Evolutionary conservation across 2,329 filamentous ascomycete genomes (phyloP), one percentile per base, ranked within the genome.

Genomic region (Chrysoporthe cubensis): DNA sequence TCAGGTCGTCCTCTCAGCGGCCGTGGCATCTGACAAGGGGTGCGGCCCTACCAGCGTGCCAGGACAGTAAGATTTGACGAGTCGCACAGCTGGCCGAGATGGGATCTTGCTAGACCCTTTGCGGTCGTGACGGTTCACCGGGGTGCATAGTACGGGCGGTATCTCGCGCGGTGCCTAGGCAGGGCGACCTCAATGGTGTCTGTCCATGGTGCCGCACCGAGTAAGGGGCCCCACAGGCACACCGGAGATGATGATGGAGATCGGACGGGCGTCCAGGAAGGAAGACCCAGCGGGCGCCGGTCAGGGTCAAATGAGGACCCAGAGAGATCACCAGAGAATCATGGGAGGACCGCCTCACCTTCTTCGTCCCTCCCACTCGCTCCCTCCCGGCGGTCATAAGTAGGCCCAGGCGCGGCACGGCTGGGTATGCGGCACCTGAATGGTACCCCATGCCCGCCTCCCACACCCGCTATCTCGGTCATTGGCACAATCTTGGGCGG

Each of bases 221-320:
- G 26, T 26, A 26, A 26, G 21, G 3, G 32, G 50, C 21, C 50
- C 50, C 50, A 54, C 50, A 14, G 32, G 5, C 21, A 16, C 4
- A 14, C 21, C 50, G 50, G 50, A 54, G 21, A 54, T 54, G 50
- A 32, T 54, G 50, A 54, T 54, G 50, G 50, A 32, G 21, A 54
- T 54, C 50, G 50, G 4, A 7, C 21, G 50, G 50, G 50, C 14
- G 50, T 54, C 13, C 13, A 54, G 50, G 26, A 26, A 26, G 26
- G 2, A 34, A 54, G 21, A 52, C 26, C 26, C 26, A 26, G 26
- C 26, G 14, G 48, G 13, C 6, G 5, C 13, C 32, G 11, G 32
- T 21, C 26, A 54, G 50, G 50, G 50, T 54, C 32, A 54, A 54
- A 54, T 54, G 50, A 54, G 11, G 26, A 11, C 3, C 48, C 21